Evolutionary conservation across 805 yeast genomes (phyloP).

Genomic region (Saccharomycopsis sp.): DNA sequence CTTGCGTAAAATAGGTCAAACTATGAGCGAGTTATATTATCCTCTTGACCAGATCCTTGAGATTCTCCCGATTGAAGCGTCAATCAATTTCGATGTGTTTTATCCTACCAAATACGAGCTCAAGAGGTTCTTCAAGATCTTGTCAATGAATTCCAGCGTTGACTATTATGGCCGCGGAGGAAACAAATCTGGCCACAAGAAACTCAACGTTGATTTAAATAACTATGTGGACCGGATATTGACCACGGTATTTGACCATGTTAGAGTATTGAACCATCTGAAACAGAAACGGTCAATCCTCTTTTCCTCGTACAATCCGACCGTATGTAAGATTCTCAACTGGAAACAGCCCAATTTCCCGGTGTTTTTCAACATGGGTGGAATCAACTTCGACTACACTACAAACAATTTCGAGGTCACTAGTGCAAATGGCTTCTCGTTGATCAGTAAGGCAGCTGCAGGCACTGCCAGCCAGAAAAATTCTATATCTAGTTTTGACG

Average conservation of each 20-base stretch:
- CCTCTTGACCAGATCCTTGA: slow-evolving; percentile 56
- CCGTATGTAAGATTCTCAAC: slow-evolving; percentile 86
- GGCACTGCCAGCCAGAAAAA: slow-evolving; percentile 12
- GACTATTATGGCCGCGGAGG: neutral
- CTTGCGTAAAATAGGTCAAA: slow-evolving; percentile 28
- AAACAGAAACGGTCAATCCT: slow-evolving; percentile 56
- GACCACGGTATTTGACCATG: slow-evolving; percentile 69
- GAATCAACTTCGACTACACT: slow-evolving; percentile 37
- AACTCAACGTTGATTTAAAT: slow-evolving; percentile 44
- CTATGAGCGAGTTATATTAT: slow-evolving; percentile 44
- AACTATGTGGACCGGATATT: slow-evolving; percentile 69
- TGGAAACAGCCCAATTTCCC: slow-evolving; percentile 99
- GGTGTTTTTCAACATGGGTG: slow-evolving; percentile 77
- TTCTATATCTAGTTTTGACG: neutral
- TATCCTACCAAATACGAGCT: slow-evolving; percentile 61
- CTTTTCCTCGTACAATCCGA: slow-evolving; percentile 80
- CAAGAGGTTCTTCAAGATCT: slow-evolving; percentile 24
- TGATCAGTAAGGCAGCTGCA: slow-evolving; percentile 23
- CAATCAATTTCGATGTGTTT: slow-evolving; percentile 66
- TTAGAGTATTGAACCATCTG: slow-evolving; percentile 38
- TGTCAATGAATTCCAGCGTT: slow-evolving; percentile 5
- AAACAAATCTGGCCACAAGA: neutral
- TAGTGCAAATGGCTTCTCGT: slow-evolving; percentile 38
- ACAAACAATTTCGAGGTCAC: slow-evolving; percentile 31
- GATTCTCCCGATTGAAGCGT: slow-evolving; percentile 50